phyloP scores from a whole-genome alignment of 257 asterid genomes.

The Petrea volubilis region DNA sequence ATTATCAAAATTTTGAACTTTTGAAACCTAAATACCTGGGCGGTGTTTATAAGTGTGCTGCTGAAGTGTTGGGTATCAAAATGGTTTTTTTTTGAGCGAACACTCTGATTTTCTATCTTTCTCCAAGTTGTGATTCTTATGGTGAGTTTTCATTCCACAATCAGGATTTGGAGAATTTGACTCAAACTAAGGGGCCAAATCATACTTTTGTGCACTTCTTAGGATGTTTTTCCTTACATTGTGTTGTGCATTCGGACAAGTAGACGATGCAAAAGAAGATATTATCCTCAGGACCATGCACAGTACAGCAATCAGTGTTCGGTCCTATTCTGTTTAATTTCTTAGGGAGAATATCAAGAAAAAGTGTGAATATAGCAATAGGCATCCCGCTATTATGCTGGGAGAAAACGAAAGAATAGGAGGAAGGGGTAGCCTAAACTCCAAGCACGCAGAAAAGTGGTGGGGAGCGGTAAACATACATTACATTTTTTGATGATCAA shows the following conservation, averaged over 20 bases:
- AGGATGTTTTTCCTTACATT: background rate
- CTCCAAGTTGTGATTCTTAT: background rate
- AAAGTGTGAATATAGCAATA: slow-evolving; percentile 6
- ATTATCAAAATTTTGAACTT: background rate
- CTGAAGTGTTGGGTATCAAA: background rate
- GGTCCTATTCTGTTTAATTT: background rate
- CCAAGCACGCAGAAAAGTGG: background rate
- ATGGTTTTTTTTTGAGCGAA: background rate
- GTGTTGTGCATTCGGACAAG: background rate
- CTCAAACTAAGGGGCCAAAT: background rate
- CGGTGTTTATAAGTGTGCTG: background rate
- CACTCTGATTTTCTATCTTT: background rate
- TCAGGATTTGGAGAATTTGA: background rate
- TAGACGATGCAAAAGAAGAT: background rate
- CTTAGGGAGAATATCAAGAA: background rate
- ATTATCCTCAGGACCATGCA: background rate
- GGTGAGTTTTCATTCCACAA: background rate
- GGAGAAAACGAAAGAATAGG: background rate
- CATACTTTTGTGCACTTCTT: background rate
- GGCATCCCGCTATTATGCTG: background rate
- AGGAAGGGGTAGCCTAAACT: background rate
- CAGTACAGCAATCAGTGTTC: background rate
- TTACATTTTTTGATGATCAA: background rate
- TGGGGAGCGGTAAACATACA: background rate
- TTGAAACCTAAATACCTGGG: background rate